A percentile compares a stretch with the other conserved stretches of the same genome.
Evolutionary conservation across 768 basidiomycete genomes (phyloP).

Genomic region (Amanita brunnescens): DNA sequence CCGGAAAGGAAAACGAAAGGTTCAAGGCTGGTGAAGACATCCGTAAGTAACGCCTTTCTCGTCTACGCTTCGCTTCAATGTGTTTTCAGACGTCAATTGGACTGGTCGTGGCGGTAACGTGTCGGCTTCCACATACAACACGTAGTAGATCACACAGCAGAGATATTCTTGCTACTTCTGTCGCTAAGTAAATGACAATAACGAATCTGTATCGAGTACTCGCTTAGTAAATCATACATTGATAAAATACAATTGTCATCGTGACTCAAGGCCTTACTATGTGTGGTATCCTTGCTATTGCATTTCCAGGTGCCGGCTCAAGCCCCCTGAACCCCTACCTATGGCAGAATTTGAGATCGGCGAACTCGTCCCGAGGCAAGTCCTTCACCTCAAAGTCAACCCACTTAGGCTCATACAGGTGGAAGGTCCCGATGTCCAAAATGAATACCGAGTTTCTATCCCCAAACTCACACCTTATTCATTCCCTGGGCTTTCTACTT

Average conservation of each 20-base stretch:
- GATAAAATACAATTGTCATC: background rate
- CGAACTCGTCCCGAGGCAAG: constrained; percentile 56
- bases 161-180: background rate
- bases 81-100: constrained; percentile 84
- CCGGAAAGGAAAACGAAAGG: constrained; percentile 82
- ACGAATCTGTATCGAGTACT: background rate
- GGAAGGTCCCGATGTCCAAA: constrained; percentile 61
- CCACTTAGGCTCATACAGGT: constrained; percentile 1
- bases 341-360: constrained; percentile 28
- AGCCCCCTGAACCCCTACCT: constrained; percentile 8
- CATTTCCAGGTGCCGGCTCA: constrained; percentile 16
- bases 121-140: constrained; percentile 78
- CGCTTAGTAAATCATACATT: background rate
- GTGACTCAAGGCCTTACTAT: too few relatives aligned
- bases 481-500: background rate
- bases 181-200: background rate
- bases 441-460: constrained; percentile 6
- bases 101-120: constrained; percentile 96
- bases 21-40: constrained; percentile 81
- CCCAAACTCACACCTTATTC: background rate
- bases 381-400: constrained; percentile 3
- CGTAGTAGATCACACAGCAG: constrained; percentile 22
- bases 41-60: constrained; percentile 46
- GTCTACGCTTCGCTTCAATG: background rate
- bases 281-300: constrained; percentile 65